Evolutionary conservation across 108 stramenopile genomes (phyloP).

Genomic region (Schizochytrium sp.): DNA sequence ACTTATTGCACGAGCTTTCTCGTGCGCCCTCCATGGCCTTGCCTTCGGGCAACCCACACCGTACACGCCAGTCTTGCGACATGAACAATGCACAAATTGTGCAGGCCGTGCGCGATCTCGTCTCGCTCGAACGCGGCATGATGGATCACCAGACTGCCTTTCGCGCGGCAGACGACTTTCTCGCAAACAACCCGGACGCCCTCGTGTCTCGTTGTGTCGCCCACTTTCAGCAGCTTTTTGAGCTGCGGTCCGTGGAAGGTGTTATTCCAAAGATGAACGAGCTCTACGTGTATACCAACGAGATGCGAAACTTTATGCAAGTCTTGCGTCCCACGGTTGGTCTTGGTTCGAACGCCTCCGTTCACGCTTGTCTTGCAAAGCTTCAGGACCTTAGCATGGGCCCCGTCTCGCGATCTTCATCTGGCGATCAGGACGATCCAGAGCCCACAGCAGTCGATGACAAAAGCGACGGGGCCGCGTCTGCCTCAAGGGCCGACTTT

Average conservation of each 20-base stretch:
- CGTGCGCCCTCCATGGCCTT: background rate
- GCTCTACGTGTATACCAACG: conserved; percentile 26
- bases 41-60: background rate
- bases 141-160: conserved; percentile 11
- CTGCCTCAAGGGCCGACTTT: no score
- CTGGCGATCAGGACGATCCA: no score
- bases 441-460: no score
- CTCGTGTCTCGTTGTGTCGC: conserved; percentile 22
- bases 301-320: conserved; percentile 27
- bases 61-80: background rate
- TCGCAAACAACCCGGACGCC: conserved; percentile 22
- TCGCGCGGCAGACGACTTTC: conserved; percentile 1
- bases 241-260: conserved; percentile 21
- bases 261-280: conserved; percentile 39
- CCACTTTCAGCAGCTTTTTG: conserved; percentile 32
- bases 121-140: conserved; percentile 6
- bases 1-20: conserved; percentile 14
- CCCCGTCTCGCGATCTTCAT: background rate
- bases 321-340: conserved; percentile 21
- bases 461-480: no score
- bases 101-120: conserved; percentile 14
- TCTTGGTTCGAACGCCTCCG: background rate
- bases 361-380: background rate
- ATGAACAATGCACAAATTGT: conserved; percentile 12
- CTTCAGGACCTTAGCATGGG: background rate